Percentiles rank a stretch among this genome's conserved stretches.
Conservation (phyloP, 2,329 filamentous ascomycete species). For the Aspergillus sp. region DNA sequence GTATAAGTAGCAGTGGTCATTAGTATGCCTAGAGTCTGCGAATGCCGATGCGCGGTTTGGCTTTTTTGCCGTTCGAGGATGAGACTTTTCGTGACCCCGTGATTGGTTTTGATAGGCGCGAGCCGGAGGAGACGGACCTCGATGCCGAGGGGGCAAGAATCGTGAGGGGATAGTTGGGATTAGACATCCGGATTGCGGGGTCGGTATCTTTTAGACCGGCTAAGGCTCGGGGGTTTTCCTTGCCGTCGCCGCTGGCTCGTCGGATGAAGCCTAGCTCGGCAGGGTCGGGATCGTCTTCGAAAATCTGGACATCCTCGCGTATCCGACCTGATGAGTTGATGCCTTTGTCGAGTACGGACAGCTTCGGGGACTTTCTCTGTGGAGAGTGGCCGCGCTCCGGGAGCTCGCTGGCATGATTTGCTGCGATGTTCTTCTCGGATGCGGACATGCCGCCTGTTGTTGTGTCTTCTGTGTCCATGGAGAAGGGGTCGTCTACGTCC, state of each 20-base stretch:
- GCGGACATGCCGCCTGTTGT: constrained; percentile 31
- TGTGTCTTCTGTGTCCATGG: constrained; percentile 33
- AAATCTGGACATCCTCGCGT: constrained; percentile 34
- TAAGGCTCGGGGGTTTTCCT: constrained; percentile 24
- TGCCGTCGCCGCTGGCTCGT: constrained; percentile 24
- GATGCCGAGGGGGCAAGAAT: constrained; percentile 8
- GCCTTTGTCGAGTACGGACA: constrained; percentile 27
- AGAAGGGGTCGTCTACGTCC: constrained; percentile 27
- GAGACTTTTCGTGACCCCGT: constrained; percentile 27
- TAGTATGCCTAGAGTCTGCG: constrained; percentile 33
- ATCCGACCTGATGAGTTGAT: constrained; percentile 27
- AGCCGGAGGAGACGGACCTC: constrained; percentile 12
- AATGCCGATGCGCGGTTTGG: constrained; percentile 39
- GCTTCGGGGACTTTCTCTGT: constrained; percentile 40
- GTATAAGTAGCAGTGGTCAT: not conserved
- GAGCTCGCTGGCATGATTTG: constrained; percentile 29
- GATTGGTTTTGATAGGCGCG: constrained; percentile 21
- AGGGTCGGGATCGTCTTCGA: constrained; percentile 31
- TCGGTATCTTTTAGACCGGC: constrained; percentile 18
- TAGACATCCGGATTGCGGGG: not conserved
- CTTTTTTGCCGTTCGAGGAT: constrained; percentile 24
- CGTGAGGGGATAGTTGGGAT: constrained; percentile 4
- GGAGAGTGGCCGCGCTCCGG: constrained; percentile 24
- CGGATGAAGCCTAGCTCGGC: constrained; percentile 16
- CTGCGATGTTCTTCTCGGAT: constrained; percentile 46